Evolutionary conservation across 1,284 basidiomycete genomes (phyloP).

Genomic region (Cryptococcus neoformans): DNA sequence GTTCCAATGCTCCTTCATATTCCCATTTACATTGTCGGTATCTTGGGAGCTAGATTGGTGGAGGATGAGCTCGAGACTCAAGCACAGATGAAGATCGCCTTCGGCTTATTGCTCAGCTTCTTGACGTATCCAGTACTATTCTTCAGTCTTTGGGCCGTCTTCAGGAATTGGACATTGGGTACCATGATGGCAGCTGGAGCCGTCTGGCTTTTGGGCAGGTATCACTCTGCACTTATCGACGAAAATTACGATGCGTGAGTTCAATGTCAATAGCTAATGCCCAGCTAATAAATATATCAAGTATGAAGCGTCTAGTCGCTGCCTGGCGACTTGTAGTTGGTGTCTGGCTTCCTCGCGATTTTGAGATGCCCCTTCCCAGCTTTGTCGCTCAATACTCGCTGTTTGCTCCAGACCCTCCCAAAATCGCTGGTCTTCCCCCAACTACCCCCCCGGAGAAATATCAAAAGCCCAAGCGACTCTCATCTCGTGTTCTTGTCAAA

Average conservation of each 20-base stretch:
- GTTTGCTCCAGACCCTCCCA: slow-evolving; percentile 42
- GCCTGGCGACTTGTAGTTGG: slow-evolving; percentile 88
- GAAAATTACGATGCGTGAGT: slow-evolving; percentile 78
- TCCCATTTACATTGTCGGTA: slow-evolving; percentile 76
- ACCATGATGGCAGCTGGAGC: slow-evolving; percentile 52
- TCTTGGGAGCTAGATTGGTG: slow-evolving; percentile 67
- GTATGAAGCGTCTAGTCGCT: slow-evolving; percentile 69
- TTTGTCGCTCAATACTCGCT: slow-evolving; percentile 52
- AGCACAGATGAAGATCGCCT: slow-evolving; percentile 86
- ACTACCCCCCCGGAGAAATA: slow-evolving; percentile 29
- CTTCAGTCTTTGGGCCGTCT: slow-evolving; percentile 73
- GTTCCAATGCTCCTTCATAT: slow-evolving; percentile 76
- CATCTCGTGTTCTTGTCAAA: slow-evolving; percentile 74
- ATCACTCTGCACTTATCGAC: slow-evolving; percentile 57
- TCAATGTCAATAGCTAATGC: not conserved
- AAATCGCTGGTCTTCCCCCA: slow-evolving; percentile 34
- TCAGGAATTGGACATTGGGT: slow-evolving; percentile 64
- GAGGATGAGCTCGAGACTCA: slow-evolving; percentile 82
- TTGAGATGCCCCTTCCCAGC: slow-evolving; percentile 74
- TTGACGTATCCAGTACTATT: slow-evolving; percentile 78
- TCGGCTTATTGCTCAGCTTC: slow-evolving; percentile 70
- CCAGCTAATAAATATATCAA: slow-evolving; percentile 7
- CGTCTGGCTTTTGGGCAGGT: slow-evolving; percentile 71
- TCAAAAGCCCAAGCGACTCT: slow-evolving; percentile 54
- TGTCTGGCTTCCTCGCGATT: slow-evolving; percentile 77